Base-by-base conservation (phyloP, 1,284 basidiomycete genomes). In the Moesziomyces sp. region DNA sequence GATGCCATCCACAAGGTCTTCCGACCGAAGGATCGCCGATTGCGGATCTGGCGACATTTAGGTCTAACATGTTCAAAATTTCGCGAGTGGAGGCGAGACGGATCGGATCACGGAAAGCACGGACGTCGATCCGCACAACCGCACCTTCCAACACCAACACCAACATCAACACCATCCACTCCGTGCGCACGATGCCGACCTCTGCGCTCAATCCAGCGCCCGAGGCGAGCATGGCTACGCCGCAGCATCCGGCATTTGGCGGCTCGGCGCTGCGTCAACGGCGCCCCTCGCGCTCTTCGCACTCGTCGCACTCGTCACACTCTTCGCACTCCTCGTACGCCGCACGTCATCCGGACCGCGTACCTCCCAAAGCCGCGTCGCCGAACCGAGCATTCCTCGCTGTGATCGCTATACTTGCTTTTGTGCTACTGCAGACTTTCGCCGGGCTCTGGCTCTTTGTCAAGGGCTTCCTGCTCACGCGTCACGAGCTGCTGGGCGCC, bases 391-490 rank as follows among this genome's bases (percentile, higher is more conserved):
- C 79, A 13, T 77, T 80, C 24, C 40, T 57, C 24, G 56, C 68
- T 45, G 64, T 79, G 9, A 46, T 79, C 9, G 69, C 52, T 0
- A 18, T 82, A 26, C 59, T 83, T 19, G 42, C 18, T 10, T 16
- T 77, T 4, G 24, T 81, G n/a, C 46, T 74, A 14, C 53, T 65
- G 26, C 67, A 67, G 43, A 80, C 79, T 21, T 16, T 69, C 8
- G 58, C 62, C 11, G 81, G 74, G 5, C 57, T 81, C 26, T 70
- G 63, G 46, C 52, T 84, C 38, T 84, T 84, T 42, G 77, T 81
- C 30, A 70, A 73, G 35, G 82, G 82, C 3, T 84, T 84, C 64
- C 55, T 84, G 28, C 66, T 84, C 14, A 79, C 78, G 16, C 44
- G 82, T 5, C 63, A 76, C 21, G 77, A 80, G 53, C 60, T 84